Evolutionary conservation across 2,329 filamentous ascomycete species (phyloP).

Genomic region (Blastomyces parvus): DNA sequence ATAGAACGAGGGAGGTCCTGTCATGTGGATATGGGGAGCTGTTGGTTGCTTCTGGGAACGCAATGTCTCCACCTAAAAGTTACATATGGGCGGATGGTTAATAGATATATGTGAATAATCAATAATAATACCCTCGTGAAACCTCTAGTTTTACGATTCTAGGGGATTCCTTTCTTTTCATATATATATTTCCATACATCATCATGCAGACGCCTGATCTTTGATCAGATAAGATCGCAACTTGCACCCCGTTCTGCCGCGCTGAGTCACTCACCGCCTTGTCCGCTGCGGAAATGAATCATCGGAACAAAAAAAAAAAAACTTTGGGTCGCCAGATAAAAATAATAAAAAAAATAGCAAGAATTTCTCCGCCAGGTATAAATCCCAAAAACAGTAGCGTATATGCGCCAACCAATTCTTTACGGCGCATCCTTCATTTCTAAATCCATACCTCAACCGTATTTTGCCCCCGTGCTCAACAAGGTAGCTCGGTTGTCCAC

Average conservation of each 20-base stretch:
- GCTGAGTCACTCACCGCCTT: slow-evolving; percentile 3
- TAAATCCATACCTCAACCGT: slow-evolving; percentile 1
- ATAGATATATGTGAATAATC: neutral
- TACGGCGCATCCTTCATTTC: slow-evolving; percentile 9
- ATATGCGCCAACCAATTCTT: slow-evolving; percentile 14
- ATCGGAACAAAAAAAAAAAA: neutral
- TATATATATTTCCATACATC: no score
- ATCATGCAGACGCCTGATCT: no score
- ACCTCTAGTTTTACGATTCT: neutral
- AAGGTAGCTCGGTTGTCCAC: neutral
- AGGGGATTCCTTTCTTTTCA: neutral
- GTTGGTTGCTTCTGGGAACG: neutral
- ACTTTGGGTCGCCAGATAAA: neutral
- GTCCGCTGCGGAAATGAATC: neutral
- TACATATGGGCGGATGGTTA: neutral
- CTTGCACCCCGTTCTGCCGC: neutral
- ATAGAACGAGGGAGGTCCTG: neutral
- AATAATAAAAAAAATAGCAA: neutral
- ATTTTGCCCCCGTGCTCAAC: neutral
- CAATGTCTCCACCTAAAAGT: neutral
- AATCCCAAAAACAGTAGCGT: neutral
- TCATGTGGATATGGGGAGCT: neutral
- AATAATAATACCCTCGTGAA: neutral
- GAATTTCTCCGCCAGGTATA: neutral
- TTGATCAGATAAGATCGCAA: neutral